A percentile compares a stretch with the other conserved stretches of the same genome.
Evolutionary conservation across 352 stramenopile genomes (phyloP).

Genomic region (Thalassiosira livingstoniorum): DNA sequence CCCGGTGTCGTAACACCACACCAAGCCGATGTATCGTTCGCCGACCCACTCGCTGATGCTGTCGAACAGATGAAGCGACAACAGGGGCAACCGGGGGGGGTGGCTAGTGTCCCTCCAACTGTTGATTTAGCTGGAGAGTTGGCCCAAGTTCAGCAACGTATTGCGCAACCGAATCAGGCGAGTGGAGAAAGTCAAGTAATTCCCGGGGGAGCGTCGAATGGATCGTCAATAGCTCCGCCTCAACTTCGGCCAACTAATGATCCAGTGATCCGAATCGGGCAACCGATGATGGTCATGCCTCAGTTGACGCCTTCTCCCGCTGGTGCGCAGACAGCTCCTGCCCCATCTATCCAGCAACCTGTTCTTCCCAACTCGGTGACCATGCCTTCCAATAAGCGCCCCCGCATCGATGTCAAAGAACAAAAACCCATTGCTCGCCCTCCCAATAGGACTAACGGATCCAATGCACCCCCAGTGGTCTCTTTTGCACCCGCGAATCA

Average conservation of each 20-base stretch:
- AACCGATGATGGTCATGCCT: constrained; percentile 19
- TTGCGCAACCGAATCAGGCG: constrained; percentile 14
- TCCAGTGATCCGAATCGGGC: background rate
- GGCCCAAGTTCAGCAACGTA: constrained; percentile 50
- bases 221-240: too few species aligned
- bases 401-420: constrained; percentile 6
- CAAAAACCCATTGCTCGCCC: background rate
- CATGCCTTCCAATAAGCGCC: constrained; percentile 40
- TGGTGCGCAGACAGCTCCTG: constrained; percentile 6
- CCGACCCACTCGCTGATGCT: constrained; percentile 46
- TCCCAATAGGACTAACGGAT: too few species aligned
- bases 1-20: constrained; percentile 38
- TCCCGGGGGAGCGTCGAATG: too few species aligned
- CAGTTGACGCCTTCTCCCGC: constrained; percentile 3
- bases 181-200: too few species aligned
- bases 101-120: constrained; percentile 7
- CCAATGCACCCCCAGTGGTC: constrained; percentile 16
- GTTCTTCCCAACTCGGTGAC: background rate
- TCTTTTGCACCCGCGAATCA: constrained; percentile 20
- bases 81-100: constrained; percentile 27
- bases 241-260: constrained; percentile 1
- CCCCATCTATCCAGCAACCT: constrained; percentile 4
- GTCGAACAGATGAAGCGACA: constrained; percentile 29
- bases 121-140: constrained; percentile 38
- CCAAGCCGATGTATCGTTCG: constrained; percentile 34